Evolutionary conservation across 192 early-diverging fungal species (phyloP), one percentile per base, ranked within the genome.

Genomic region (Thamnidium elegans): DNA sequence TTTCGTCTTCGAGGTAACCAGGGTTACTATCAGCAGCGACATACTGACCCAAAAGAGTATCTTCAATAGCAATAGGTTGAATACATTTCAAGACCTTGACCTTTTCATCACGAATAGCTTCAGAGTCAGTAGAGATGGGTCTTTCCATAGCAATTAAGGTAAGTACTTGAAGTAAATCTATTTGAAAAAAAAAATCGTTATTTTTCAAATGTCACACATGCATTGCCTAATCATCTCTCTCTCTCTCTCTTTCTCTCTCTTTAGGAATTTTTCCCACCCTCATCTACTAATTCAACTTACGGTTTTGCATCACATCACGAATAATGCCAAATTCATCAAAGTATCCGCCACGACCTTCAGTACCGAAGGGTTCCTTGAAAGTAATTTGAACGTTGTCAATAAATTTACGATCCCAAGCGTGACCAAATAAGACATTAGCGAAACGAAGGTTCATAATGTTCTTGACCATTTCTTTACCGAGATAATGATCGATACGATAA

Each of bases 381-480:
- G 94, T 97, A 74, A 99, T 96, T 78, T 99, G 96, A 5, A 99
- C 84, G 56, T 96, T 96, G 71, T 89, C 76, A 52, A 99, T 94
- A 77, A 87, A 84, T 44, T 84, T 78, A 45, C 89, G 84, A 77
- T 94, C 89, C 96, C 96, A 99, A 58, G 95, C 82, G 7, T 91
- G 84, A 26, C 93, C 91, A 72, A 96, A 94, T 55, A 98, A 92
- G 4, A 93, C 84, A 76, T 98, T 98, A 55, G 92, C 93, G 72
- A 98, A 97, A 36, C 96, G 86, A 60, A 98, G 67, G 7, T 91
- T 88, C 84, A 95, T 90, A 55, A 98, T 77, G 73, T 96, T 96
- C 79, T 98, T 98, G 67, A 98, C 95, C 96, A 98, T 98, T 71
- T 98, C 96, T 76, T 98, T 98, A 64, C 96, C 96, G 36, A 98